phyloP scores from a whole-genome alignment of 2,329 filamentous ascomycete species.

The Septoria linicola region DNA sequence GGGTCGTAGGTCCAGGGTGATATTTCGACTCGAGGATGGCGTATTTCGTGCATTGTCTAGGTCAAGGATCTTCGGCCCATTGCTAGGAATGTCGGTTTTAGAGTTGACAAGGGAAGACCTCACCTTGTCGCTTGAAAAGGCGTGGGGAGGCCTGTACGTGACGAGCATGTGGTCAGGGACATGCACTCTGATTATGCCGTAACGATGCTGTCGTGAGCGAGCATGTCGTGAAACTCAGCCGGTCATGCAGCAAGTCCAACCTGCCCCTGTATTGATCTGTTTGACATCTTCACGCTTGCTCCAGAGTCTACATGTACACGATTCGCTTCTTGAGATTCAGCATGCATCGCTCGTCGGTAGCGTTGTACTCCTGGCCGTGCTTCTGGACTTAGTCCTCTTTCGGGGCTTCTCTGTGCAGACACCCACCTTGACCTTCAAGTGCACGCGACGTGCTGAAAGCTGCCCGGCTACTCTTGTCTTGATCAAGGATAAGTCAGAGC shows the following conservation, averaged over 20 bases:
- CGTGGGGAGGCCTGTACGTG: not conserved
- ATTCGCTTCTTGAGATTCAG: too few relatives aligned
- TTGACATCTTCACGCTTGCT: too few relatives aligned
- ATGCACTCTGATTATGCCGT: too few relatives aligned
- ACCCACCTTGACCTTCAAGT: not conserved
- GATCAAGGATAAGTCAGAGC: too few relatives aligned
- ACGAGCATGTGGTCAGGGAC: not conserved
- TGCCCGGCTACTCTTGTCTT: not conserved
- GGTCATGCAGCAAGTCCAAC: conserved; percentile 2
- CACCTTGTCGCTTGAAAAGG: not conserved
- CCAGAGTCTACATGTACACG: too few relatives aligned
- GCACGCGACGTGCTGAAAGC: not conserved
- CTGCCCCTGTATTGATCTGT: not conserved
- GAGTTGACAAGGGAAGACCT: conserved; percentile 8
- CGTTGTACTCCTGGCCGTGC: not conserved
- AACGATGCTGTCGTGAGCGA: too few relatives aligned
- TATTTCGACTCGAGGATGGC: not conserved
- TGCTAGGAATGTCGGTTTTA: conserved; percentile 10
- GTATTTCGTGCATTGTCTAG: conserved; percentile 10
- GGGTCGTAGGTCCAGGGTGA: not conserved
- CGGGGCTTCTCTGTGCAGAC: too few relatives aligned
- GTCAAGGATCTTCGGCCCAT: conserved; percentile 1
- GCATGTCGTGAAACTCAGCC: not conserved
- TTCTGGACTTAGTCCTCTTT: too few relatives aligned
- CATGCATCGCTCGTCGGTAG: not conserved